Evolutionary conservation across 2,329 filamentous ascomycete genomes (phyloP), one percentile per base, ranked within the genome.

Genomic region (Zarea fungicola): DNA sequence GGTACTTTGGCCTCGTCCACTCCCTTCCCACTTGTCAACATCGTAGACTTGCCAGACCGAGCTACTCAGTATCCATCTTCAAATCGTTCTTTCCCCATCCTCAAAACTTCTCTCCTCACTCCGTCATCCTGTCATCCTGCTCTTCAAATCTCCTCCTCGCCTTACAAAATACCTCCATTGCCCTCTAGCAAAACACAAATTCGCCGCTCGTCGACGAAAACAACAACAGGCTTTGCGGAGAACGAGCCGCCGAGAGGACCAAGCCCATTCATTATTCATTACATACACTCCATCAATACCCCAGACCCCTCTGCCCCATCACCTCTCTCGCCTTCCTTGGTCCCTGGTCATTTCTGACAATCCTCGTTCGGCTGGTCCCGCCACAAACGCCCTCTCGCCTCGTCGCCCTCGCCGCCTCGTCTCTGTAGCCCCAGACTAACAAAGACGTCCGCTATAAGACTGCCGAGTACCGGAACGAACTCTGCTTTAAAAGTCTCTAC

Each of bases 391-490:
- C 16, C n/a, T 16, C 19, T 18, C 32, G 11, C 41, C 19, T 22
- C 41, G 18, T 40, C 35, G 35, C 26, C 14, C 14, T 39, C 23
- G 26, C 23, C 44, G 44, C 35, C 34, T 47, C 43, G 39, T 34
- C 43, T 23, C n/a, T n/a, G n/a, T n/a, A 28, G 9, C 8, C 41
- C 13, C 16, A 28, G 11, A 28, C 40, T 16, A 31, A 22, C n/a
- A n/a, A n/a, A n/a, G n/a, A n/a, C n/a, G n/a, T 6, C 18, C 34
- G 16, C 19, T 40, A 47, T n/a, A n/a, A n/a, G n/a, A 26, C 25
- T 45, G 31, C 29, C n/a, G n/a, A n/a, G n/a, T n/a, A 34, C 28
- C 19, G 32, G 32, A 8, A 22, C 10, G 13, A 16, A 18, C 25
- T 18, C 29, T 25, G 32, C 32, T 14, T 37, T 40, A 32, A 47